Evolutionary conservation across 129 eudicot genomes (phyloP).

Genomic region (Tagetes erecta): DNA sequence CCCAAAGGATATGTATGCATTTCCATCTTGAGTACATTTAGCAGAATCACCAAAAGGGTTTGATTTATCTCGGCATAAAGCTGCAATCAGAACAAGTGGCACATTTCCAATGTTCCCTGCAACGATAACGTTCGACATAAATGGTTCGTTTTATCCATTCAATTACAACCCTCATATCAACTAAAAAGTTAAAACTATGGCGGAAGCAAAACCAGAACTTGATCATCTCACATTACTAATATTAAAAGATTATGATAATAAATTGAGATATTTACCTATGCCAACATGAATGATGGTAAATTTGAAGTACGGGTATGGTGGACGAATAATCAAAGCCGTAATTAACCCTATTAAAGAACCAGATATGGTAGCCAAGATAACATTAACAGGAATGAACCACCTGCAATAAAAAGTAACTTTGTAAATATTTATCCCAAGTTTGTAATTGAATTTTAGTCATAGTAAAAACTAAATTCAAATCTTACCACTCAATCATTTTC

Average conservation of each 20-base stretch:
- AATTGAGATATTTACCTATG: slow-evolving; percentile 52
- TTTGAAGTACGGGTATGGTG: slow-evolving; percentile 89
- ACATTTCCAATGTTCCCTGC: slow-evolving; percentile 94
- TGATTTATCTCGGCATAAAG: slow-evolving; percentile 86
- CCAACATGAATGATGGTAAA: slow-evolving; percentile 90
- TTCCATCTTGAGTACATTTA: slow-evolving; percentile 90
- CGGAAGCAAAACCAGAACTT: not conserved
- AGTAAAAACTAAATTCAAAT: slow-evolving; percentile 11
- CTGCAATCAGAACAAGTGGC: slow-evolving; percentile 92
- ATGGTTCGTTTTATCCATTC: not conserved
- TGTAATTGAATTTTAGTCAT: not conserved
- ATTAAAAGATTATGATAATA: no score
- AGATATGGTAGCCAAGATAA: slow-evolving; percentile 68
- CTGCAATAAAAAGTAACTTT: slow-evolving; percentile 42
- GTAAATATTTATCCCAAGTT: not conserved
- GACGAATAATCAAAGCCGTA: slow-evolving; percentile 68
- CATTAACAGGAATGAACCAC: slow-evolving; percentile 96
- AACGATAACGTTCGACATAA: not conserved
- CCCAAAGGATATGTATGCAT: slow-evolving; percentile 93
- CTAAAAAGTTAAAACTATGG: no score
- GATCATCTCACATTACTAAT: no score
- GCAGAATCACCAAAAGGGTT: slow-evolving; percentile 85
- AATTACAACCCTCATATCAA: no score
- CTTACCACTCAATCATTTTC: slow-evolving; percentile 80
- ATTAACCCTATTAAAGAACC: slow-evolving; percentile 87